phyloP scores from a whole-genome alignment of 1,139 yeast genomes.

The Diutina catenulata region DNA sequence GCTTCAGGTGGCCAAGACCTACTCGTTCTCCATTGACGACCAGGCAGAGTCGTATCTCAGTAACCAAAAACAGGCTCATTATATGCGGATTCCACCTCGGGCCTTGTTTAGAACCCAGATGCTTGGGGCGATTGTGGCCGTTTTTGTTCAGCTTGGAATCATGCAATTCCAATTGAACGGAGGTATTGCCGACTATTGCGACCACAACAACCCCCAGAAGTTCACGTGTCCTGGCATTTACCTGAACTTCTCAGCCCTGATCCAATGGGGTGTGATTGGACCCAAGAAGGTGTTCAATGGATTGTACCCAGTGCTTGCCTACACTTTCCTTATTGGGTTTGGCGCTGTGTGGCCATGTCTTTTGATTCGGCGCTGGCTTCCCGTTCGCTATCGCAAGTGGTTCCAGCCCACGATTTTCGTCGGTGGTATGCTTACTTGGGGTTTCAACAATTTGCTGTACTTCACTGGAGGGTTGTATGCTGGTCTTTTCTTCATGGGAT shows the following conservation, averaged over 20 bases:
- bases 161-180: conserved; percentile 34
- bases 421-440: too few species aligned
- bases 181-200: conserved; percentile 32
- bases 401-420: too few species aligned
- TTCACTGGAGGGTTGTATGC: conserved; percentile 6
- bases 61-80: conserved; percentile 51
- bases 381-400: too few species aligned
- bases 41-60: conserved; percentile 49
- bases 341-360: too few species aligned
- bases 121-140: conserved; percentile 28
- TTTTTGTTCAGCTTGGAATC: conserved; percentile 42
- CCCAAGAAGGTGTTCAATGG: conserved; percentile 37
- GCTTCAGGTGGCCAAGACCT: conserved; percentile 44
- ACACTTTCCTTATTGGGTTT: conserved; percentile 45
- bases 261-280: conserved; percentile 53
- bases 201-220: conserved; percentile 22
- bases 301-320: conserved; percentile 36
- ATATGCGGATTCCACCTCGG: conserved; percentile 47
- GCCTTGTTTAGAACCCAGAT: conserved; percentile 50
- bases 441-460: conserved; percentile 8
- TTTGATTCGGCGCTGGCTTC: too few species aligned
- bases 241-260: conserved; percentile 39
- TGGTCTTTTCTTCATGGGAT: background rate
- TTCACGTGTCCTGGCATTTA: conserved; percentile 38
- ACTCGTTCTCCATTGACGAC: conserved; percentile 46